Percentiles rank a stretch among this genome's conserved stretches.
These are phyloP conservation scores for Dicorynia guianensis DNA, from an alignment of 306 rosid genomes.

Conservation along the genomic window DNA sequence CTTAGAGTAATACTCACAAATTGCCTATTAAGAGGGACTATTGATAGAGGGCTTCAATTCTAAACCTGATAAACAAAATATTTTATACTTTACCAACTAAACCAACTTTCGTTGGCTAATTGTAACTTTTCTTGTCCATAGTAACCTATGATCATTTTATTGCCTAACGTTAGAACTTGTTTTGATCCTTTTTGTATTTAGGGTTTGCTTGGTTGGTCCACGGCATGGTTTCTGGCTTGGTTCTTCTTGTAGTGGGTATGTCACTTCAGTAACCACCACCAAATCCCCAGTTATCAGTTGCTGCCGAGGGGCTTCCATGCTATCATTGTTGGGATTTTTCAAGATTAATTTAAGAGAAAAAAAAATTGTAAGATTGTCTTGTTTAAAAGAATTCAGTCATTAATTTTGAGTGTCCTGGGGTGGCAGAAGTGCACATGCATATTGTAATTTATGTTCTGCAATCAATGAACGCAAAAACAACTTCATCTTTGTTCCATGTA, in stretches of 20 bases:
- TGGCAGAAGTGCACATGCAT: conserved; percentile 40
- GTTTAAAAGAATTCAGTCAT: conserved; percentile 33
- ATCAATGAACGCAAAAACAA: conserved; percentile 20
- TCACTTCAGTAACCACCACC: conserved; percentile 8
- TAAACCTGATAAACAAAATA: too few relatives aligned
- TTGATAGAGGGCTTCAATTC: too few relatives aligned
- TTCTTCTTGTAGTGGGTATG: conserved; percentile 42
- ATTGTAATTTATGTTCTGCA: conserved; percentile 25
- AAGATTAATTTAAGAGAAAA: neutral
- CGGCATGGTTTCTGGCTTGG: conserved; percentile 48
- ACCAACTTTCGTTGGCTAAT: too few relatives aligned
- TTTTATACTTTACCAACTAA: too few relatives aligned
- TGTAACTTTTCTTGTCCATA: neutral
- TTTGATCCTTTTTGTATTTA: conserved; percentile 43
- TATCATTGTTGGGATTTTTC: conserved; percentile 9
- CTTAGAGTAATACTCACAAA: too few relatives aligned
- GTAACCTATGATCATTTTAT: neutral
- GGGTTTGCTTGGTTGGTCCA: conserved; percentile 54
- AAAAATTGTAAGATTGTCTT: conserved; percentile 14
- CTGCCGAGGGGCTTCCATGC: conserved; percentile 21
- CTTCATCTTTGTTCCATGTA: neutral
- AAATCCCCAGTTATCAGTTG: conserved; percentile 10
- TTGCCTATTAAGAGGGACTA: too few relatives aligned
- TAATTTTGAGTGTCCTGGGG: neutral
- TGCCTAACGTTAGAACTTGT: conserved; percentile 18